phyloP scores from a whole-genome alignment of 2,329 filamentous ascomycete genomes.

The Monilinia vaccinii-corymbosi region DNA sequence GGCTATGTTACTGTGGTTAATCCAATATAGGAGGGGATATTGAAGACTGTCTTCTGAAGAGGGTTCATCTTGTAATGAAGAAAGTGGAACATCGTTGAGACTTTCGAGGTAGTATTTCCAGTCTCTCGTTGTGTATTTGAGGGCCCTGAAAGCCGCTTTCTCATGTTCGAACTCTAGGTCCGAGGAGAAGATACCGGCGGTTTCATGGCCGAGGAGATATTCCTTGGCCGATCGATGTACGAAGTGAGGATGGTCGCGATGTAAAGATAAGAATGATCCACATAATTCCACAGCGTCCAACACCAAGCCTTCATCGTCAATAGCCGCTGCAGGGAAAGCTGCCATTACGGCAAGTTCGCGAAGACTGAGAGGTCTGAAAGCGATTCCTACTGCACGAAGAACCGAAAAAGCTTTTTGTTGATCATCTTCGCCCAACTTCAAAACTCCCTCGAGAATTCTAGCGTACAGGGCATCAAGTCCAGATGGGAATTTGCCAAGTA shows the following conservation, averaged over 20 bases:
- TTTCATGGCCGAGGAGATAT: constrained; percentile 7
- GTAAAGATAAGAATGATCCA: constrained; percentile 7
- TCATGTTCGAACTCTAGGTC: constrained; percentile 10
- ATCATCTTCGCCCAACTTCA: constrained; percentile 5
- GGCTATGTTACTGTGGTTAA: constrained; percentile 8
- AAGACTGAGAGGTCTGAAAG: constrained; percentile 9
- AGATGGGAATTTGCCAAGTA: constrained; percentile 1
- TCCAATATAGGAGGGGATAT: constrained; percentile 11
- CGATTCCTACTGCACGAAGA: constrained; percentile 7
- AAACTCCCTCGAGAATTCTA: constrained; percentile 3
- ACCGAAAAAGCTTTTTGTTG: constrained; percentile 8
- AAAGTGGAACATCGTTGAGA: constrained; percentile 7
- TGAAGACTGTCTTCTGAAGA: constrained; percentile 10
- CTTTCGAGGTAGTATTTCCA: constrained; percentile 11
- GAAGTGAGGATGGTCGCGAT: constrained; percentile 9
- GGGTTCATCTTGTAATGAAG: constrained; percentile 8
- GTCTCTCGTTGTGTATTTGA: constrained; percentile 6
- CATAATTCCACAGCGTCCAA: constrained; percentile 3
- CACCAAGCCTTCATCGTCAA: constrained; percentile 6
- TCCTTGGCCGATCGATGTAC: constrained; percentile 9
- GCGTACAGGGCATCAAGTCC: constrained; percentile 9
- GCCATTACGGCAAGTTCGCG: constrained; percentile 10
- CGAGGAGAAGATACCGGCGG: constrained; percentile 8
- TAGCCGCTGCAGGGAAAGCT: constrained; percentile 1
- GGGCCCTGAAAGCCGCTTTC: constrained; percentile 7